These are phyloP conservation scores for Cladosporium austrohemisphaericum DNA, from an alignment of 2,329 filamentous ascomycete genomes.

Conservation along the genomic window DNA sequence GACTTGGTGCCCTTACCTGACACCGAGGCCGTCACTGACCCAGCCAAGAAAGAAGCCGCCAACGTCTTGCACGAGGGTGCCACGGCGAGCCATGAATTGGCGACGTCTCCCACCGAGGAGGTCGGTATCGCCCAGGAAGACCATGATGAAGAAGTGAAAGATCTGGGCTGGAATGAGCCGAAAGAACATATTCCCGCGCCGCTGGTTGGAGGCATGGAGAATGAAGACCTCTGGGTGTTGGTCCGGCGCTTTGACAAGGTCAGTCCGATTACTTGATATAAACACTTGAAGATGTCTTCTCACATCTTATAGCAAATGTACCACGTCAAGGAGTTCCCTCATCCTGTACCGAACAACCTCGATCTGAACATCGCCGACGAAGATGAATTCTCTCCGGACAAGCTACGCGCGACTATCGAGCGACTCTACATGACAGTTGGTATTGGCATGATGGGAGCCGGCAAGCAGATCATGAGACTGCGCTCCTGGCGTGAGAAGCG, in stretches of 20 bases:
- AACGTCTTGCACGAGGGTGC: constrained; percentile 39
- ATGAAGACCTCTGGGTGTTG: constrained; percentile 71
- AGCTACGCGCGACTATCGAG: constrained; percentile 73
- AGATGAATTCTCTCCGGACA: constrained; percentile 81
- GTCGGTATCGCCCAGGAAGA: constrained; percentile 44
- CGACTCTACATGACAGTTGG: constrained; percentile 77
- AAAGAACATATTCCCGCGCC: constrained; percentile 54
- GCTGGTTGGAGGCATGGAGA: constrained; percentile 64
- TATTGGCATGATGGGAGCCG: constrained; percentile 60
- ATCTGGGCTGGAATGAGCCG: constrained; percentile 67
- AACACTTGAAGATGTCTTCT: too few relatives aligned
- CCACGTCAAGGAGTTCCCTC: constrained; percentile 64
- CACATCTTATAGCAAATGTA: constrained; percentile 68
- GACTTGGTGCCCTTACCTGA: constrained; percentile 36
- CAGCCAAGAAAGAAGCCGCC: constrained; percentile 29
- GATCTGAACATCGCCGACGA: constrained; percentile 79
- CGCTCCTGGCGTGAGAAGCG: constrained; percentile 74
- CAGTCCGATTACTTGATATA: too few relatives aligned
- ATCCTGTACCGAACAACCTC: constrained; percentile 61
- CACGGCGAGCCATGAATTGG: constrained; percentile 47
- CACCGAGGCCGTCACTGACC: constrained; percentile 29
- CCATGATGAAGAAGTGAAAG: constrained; percentile 53
- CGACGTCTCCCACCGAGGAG: constrained; percentile 43
- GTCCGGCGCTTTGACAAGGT: constrained; percentile 72
- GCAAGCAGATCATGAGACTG: constrained; percentile 72